Evolutionary conservation across 2,329 filamentous ascomycete species (phyloP).

Genomic region (Aulographum hederae): DNA sequence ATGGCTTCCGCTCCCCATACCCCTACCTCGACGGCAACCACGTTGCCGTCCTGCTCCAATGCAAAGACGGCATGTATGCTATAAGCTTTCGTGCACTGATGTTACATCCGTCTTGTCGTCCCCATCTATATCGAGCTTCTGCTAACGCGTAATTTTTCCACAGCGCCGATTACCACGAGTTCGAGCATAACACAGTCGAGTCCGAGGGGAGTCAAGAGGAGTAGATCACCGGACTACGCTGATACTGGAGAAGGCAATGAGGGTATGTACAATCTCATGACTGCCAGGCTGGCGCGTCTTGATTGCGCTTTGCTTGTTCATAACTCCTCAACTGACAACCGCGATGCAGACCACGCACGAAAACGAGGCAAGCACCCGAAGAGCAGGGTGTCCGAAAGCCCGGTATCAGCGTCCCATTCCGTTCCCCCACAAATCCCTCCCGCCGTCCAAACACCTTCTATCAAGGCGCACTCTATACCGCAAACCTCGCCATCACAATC

Average conservation of each 20-base stretch:
- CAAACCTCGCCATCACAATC: slow-evolving; percentile 37
- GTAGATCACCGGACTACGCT: slow-evolving; percentile 18
- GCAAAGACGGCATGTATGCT: too few species aligned
- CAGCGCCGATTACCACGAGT: too few species aligned
- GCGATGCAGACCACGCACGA: too few species aligned
- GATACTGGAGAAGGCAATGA: slow-evolving; percentile 15
- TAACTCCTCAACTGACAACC: too few species aligned
- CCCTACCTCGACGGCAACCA: too few species aligned
- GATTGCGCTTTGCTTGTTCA: too few species aligned
- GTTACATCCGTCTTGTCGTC: too few species aligned
- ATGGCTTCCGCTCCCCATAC: too few species aligned
- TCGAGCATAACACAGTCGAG: neutral
- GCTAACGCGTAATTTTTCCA: too few species aligned
- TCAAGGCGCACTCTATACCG: slow-evolving; percentile 29
- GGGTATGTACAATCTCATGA: slow-evolving; percentile 9
- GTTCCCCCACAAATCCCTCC: slow-evolving; percentile 22
- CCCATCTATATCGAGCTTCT: too few species aligned
- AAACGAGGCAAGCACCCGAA: slow-evolving; percentile 42
- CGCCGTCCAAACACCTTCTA: slow-evolving; percentile 32
- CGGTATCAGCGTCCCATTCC: slow-evolving; percentile 33
- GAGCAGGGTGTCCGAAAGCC: slow-evolving; percentile 38
- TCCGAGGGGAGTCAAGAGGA: slow-evolving; percentile 20
- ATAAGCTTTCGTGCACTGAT: too few species aligned
- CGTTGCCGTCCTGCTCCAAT: too few species aligned
- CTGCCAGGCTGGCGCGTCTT: neutral